Base-by-base conservation (phyloP, 1,284 basidiomycete species). In the Naganishia liquefaciens region DNA sequence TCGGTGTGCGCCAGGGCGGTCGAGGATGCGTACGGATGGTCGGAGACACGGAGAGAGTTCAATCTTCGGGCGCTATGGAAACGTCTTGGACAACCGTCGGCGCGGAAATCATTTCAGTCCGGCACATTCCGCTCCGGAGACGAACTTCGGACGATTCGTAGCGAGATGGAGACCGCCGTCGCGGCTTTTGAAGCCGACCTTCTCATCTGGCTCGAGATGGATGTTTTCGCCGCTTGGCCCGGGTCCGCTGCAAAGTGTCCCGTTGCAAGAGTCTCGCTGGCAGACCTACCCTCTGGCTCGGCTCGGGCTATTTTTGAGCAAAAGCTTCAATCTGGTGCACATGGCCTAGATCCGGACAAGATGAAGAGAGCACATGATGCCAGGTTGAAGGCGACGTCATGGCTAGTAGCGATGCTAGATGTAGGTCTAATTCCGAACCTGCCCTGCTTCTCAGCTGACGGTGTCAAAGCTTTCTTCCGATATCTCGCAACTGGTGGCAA, bases 371-470 rank as follows among this genome's bases (percentile, higher is more conserved):
- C 57, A 11, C 63, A 64, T 19, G 52, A 61, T 21, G 57, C 54
- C 37, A 43, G 64, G 44, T 25, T 60, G 15, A 60, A 62, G 39
- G 50, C 62, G 43, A 60, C 62, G 21, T 63, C 62, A 28, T 63
- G 55, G 57, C 28, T 67, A 21, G 62, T 67, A 11, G 66, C 62
- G 2, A 60, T 67, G 47, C 47, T 67, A 6, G 66, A 67, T 62
- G 66, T 67, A 50, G 46, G 66, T 55, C 9, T 1, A 21, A n/a
- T 13, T 21, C 33, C 40, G 15, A 3, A 0, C 11, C 27, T 28
- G 47, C 23, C 30, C 13, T 10, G 19, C 1, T 13, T 3, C n/a
- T 15, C 15, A 33, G 62, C 47, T 42, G 30, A 44, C 40, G 15
- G 3, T 21, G 11, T 9, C 51, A 5, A 19, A 46, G 50, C n/a